These are phyloP conservation scores for Hypoxylon crocopeplum DNA, from an alignment of 495 filamentous ascomycete genomes.

Conservation along the genomic window DNA sequence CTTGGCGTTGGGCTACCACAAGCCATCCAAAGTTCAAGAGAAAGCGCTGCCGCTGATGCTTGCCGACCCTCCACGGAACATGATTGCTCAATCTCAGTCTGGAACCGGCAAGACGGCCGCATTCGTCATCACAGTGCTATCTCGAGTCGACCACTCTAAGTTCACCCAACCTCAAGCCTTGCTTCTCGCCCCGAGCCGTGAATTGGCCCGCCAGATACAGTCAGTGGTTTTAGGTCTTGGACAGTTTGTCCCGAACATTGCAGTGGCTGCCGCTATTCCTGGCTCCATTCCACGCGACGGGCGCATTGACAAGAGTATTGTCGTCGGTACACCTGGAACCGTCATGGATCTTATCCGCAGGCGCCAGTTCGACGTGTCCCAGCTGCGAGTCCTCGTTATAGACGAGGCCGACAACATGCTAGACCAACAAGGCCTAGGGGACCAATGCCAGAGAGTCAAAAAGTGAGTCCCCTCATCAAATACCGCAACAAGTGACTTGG, in stretches of 20 bases:
- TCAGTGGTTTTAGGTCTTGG: slow-evolving; percentile 83
- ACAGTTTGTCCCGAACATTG: slow-evolving; percentile 74
- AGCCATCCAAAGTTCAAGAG: slow-evolving; percentile 97
- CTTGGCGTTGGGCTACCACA: slow-evolving; percentile 83
- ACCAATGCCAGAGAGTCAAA: slow-evolving; percentile 92
- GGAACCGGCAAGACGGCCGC: slow-evolving; percentile 99
- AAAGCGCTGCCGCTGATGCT: slow-evolving; percentile 88
- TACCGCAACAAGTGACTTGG: neutral
- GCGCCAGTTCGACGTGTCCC: slow-evolving; percentile 66
- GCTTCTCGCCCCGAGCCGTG: slow-evolving; percentile 89
- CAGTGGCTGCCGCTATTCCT: slow-evolving; percentile 81
- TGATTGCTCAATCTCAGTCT: slow-evolving; percentile 98
- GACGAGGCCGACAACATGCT: slow-evolving; percentile 97
- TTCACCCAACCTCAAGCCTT: slow-evolving; percentile 81
- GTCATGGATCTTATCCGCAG: slow-evolving; percentile 83
- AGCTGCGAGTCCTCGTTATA: slow-evolving; percentile 80
- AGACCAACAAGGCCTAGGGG: slow-evolving; percentile 91
- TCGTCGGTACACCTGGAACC: slow-evolving; percentile 95
- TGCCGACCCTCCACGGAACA: slow-evolving; percentile 79
- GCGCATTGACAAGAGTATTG: slow-evolving; percentile 71
- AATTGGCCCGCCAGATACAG: slow-evolving; percentile 93
- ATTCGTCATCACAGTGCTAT: slow-evolving; percentile 89
- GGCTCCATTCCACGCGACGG: slow-evolving; percentile 67
- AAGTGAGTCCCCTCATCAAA: slow-evolving; percentile 56
- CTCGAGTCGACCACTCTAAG: slow-evolving; percentile 74